Evolutionary conservation across 1,139 yeast species (phyloP), one percentile per base, ranked within the genome.

Genomic region (Protomyces lactucae-debilis): DNA sequence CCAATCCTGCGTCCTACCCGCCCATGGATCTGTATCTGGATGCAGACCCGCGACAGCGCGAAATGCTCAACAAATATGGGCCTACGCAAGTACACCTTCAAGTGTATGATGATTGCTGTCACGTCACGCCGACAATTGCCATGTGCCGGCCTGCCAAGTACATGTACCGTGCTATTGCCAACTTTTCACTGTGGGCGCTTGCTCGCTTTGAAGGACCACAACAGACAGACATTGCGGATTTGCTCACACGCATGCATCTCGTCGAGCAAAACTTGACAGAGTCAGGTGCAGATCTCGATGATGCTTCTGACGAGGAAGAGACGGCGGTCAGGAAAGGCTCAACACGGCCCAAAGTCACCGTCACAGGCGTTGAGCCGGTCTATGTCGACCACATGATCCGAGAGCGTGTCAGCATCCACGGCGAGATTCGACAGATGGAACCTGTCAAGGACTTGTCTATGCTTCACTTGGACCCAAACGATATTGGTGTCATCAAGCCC

Each of bases 71-170:
- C n/a, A 39, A 60, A 23, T 60, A 57, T 25, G 45, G 53, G 12
- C 64, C 56, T 10, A 64, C 66, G 18, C 39, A 52, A 12, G 66
- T 64, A n/a, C 60, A 54, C 14, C 36, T 59, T 16, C 61, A 60
- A 48, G 61, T 64, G 35, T 64, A 54, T 28, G 66, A 64, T 35
- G 64, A 55, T 35, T 64, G 66, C 51, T 64, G 66, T 14, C 66
- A 64, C 35, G 66, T 64, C 14, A 61, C 64, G 9, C 63, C 66
- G 12, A 61, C 66, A n/a, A 53, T 64, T 12, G 39, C 64, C n/a
- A 57, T 64, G 55, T 48, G 57, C 37, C 37, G 57, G 23, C 64
- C 64, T 14, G 64, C 66, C 35, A 55, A 52, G 18, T 55, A 55
- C 56, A 64, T 59, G 64, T 52, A 54, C 43, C 64, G 60, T 18